Evolutionary conservation across 2,329 filamentous ascomycete genomes (phyloP), one percentile per base, ranked within the genome.

Genomic region (Penicillium vulpinum): DNA sequence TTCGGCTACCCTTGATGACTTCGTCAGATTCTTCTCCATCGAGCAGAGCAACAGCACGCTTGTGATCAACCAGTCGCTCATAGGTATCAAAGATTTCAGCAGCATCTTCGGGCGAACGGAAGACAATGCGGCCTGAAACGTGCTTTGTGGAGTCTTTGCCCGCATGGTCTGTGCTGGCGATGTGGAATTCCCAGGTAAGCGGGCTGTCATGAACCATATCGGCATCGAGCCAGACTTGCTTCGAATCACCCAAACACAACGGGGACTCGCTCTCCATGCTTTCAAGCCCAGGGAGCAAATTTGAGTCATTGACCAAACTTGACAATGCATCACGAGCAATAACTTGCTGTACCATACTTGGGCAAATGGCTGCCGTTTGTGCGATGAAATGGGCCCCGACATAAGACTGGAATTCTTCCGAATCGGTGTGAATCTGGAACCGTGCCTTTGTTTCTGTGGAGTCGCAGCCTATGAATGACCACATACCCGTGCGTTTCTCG

Each of bases 1-100:
- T 38, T 3, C 16, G 59, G 9, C 66, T 62, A 35, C 66, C 61
- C 22, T 41, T 41, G 2, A 68, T 43, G 2, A 69, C 57, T 24
- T 68, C 65, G 11, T 67, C 65, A 2, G 59, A 62, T 16, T 64
- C 49, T 10, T 45, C 50, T 16, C 58, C 56, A 0, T 65, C n/a
- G 5, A 70, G 61, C 10, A 69, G 52, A 4, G 53, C 52, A 2
- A 31, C 10, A 26, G 62, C 67, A 7, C 57, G 60, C 3, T 36
- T 39, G 28, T 67, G 58, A 16, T 41, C 56, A 6, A 64, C 46
- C 3, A 64, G 49, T 3, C 62, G 52, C 13, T 61, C 50, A 28
- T 53, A 36, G 7, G 24, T 26, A 16, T 38, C 21, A 18, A 38
- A 26, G 8, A 16, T 26, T 13, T 13, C 22, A 16, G 22, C 22